These are phyloP conservation scores for Rauvolfia tetraphylla DNA, from an alignment of 257 asterid species.

Conservation along the genomic window DNA sequence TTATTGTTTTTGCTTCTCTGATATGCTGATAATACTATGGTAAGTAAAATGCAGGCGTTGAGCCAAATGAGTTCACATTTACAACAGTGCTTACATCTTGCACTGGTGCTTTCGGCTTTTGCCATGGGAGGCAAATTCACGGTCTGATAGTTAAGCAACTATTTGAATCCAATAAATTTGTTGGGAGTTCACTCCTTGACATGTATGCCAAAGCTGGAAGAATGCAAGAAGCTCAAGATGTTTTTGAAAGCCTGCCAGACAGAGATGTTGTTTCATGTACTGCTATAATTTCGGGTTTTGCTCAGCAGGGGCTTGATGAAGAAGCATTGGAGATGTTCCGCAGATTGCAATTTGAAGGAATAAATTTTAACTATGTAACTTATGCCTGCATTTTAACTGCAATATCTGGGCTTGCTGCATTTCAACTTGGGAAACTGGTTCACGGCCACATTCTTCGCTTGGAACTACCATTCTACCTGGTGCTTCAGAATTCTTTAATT, in stretches of 20 bases:
- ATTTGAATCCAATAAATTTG: conserved; percentile 53
- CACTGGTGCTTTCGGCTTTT: conserved; percentile 32
- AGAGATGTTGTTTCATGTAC: conserved; percentile 79
- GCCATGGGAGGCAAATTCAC: conserved; percentile 64
- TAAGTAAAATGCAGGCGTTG: conserved; percentile 46
- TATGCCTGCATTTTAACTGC: conserved; percentile 63
- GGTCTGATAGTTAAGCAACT: conserved; percentile 53
- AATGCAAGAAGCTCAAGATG: conserved; percentile 51
- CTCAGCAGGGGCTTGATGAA: conserved; percentile 65
- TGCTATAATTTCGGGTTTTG: conserved; percentile 76
- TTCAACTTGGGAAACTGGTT: conserved; percentile 76
- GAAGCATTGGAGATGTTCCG: conserved; percentile 68
- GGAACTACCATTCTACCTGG: conserved; percentile 33
- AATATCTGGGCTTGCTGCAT: conserved; percentile 77
- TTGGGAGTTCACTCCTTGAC: conserved; percentile 92
- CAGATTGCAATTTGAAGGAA: conserved; percentile 49
- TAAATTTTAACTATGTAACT: conserved; percentile 66
- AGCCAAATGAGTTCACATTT: conserved; percentile 77
- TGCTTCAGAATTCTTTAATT: conserved; percentile 72
- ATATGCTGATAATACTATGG: conserved; percentile 1
- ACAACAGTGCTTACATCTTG: conserved; percentile 70
- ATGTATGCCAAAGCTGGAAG: conserved; percentile 82
- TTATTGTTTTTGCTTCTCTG: not conserved
- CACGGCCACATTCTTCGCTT: conserved; percentile 66
- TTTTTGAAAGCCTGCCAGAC: conserved; percentile 63